Percentiles rank a stretch among this genome's conserved stretches.
Conservation (phyloP, 192 early-diverging fungal genomes). For the Backusella psychrophila region DNA sequence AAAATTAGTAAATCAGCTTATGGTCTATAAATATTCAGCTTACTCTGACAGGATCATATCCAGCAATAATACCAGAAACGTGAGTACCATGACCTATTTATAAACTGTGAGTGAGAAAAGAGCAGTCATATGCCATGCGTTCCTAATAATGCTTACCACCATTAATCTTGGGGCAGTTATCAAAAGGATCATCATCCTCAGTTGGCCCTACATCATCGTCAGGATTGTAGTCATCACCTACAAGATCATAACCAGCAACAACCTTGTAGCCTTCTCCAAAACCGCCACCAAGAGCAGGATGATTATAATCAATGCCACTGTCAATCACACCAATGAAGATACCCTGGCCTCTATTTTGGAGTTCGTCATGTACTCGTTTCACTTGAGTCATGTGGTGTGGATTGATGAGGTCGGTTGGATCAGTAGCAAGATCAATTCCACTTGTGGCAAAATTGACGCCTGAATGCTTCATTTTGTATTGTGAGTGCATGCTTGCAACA, state of each 20-base stretch:
- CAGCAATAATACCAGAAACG: slow-evolving; percentile 61
- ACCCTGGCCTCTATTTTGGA: slow-evolving; percentile 59
- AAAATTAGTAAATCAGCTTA: too few species aligned
- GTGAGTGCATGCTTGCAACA: neutral
- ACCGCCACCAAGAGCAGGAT: slow-evolving; percentile 41
- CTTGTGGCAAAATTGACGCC: neutral
- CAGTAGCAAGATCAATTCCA: neutral
- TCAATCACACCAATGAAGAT: slow-evolving; percentile 68
- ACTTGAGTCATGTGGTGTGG: slow-evolving; percentile 44
- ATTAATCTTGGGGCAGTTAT: neutral
- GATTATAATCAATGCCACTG: slow-evolving; percentile 54
- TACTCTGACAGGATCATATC: slow-evolving; percentile 36
- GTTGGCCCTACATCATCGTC: neutral
- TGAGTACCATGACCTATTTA: slow-evolving; percentile 60
- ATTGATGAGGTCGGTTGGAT: neutral
- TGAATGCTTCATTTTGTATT: neutral
- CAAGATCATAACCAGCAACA: slow-evolving; percentile 61
- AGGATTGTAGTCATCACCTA: slow-evolving; percentile 51
- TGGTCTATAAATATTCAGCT: neutral
- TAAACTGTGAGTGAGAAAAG: neutral
- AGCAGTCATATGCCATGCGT: too few species aligned
- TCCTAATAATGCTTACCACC: neutral
- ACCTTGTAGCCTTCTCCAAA: slow-evolving; percentile 42
- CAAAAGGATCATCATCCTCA: neutral
- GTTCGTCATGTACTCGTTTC: slow-evolving; percentile 38